Conservation (phyloP, 768 basidiomycete genomes). For the Strobilomyces dryophilus region DNA sequence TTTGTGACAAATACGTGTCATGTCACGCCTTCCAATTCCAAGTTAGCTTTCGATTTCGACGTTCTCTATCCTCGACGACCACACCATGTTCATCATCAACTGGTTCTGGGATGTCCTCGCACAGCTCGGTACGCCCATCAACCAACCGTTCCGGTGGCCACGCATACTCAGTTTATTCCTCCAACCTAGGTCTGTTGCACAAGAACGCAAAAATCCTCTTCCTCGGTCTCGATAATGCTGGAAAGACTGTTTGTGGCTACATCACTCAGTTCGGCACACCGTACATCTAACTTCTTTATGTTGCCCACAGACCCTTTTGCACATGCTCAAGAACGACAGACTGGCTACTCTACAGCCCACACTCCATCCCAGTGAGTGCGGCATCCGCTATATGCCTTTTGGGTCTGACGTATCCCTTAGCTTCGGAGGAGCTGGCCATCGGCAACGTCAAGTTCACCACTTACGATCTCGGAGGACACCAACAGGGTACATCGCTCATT, state of each 20-base stretch:
- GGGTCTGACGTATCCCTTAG: conserved; percentile 38
- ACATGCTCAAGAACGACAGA: conserved; percentile 99
- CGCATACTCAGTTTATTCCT: neutral
- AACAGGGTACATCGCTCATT: conserved; percentile 62
- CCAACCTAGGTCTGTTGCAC: conserved; percentile 69
- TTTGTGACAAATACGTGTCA: conserved; percentile 11
- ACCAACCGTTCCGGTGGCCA: neutral
- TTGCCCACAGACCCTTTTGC: conserved; percentile 73
- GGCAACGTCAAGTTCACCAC: conserved; percentile 99
- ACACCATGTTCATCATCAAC: conserved; percentile 76
- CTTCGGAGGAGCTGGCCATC: conserved; percentile 97
- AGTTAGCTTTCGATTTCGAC: conserved; percentile 11
- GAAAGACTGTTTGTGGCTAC: conserved; percentile 78
- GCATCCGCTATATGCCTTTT: neutral
- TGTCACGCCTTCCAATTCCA: conserved; percentile 10
- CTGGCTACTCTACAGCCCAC: conserved; percentile 97
- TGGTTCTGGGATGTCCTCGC: conserved; percentile 98
- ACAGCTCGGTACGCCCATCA: conserved; percentile 68
- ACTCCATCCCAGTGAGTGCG: conserved; percentile 87
- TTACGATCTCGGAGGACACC: conserved; percentile 96
- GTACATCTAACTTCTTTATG: conserved; percentile 2
- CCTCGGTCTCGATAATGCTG: conserved; percentile 97
- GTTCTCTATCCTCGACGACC: conserved; percentile 21
- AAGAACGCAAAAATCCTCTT: conserved; percentile 99
- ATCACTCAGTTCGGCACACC: neutral